A percentile compares a stretch with the other conserved stretches of the same genome.
phyloP scores from a whole-genome alignment of 2,329 filamentous ascomycete species.

The Didymella sp. region DNA sequence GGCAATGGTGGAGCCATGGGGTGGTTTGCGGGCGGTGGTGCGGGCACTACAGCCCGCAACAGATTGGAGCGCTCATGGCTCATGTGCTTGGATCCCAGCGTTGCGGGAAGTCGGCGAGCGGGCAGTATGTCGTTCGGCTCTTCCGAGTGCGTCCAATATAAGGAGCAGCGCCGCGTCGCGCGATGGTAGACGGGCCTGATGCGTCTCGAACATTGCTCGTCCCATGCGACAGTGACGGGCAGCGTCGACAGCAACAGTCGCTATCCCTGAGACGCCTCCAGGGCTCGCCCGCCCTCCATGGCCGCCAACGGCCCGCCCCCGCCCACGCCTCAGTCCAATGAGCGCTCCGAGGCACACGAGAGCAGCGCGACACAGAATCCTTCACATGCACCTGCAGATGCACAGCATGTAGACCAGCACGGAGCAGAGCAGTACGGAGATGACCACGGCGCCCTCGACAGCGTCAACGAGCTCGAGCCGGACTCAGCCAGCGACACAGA shows the following conservation, averaged over 20 bases:
- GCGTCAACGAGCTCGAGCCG: constrained; percentile 39
- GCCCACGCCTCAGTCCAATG: not conserved
- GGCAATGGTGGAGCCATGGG: not conserved
- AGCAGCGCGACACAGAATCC: not conserved
- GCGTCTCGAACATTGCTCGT: not conserved
- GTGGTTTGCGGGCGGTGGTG: not conserved
- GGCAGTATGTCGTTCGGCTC: too few species aligned
- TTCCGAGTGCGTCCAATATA: not conserved
- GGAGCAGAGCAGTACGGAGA: too few species aligned
- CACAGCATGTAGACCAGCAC: not conserved
- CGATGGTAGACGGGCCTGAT: not conserved
- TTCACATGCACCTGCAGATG: not conserved
- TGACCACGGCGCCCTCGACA: constrained; percentile 29
- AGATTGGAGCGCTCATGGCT: not conserved
- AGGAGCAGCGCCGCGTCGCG: not conserved
- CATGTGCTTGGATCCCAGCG: not conserved
- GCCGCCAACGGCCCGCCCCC: constrained; percentile 1
- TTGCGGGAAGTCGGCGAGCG: not conserved
- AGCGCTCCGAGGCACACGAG: not conserved
- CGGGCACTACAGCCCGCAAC: not conserved
- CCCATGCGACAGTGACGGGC: not conserved
- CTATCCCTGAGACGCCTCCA: not conserved
- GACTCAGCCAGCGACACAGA: constrained; percentile 39
- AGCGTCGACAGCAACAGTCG: not conserved
- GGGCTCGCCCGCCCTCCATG: not conserved